These are phyloP conservation scores for Scutellaria barbata DNA, from an alignment of 257 asterid genomes.

Conservation along the genomic window DNA sequence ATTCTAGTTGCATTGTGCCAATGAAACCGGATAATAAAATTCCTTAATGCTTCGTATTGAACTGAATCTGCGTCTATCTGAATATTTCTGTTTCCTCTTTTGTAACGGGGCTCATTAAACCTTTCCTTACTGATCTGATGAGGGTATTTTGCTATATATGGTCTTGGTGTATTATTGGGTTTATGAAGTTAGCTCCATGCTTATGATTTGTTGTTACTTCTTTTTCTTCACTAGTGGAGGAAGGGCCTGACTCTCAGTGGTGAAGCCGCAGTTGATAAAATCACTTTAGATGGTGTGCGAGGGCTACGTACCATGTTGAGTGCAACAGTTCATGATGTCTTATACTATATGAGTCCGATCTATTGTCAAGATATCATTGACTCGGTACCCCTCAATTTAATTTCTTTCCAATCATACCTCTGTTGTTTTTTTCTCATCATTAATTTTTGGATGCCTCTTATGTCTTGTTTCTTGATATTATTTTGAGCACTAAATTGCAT, in stretches of 20 bases:
- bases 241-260: constrained; percentile 89
- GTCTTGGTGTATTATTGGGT: neutral
- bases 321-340: constrained; percentile 97
- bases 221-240: constrained; percentile 77
- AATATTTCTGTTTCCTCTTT: too few species aligned
- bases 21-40: too few species aligned
- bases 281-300: constrained; percentile 93
- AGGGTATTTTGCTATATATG: neutral
- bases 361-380: constrained; percentile 93
- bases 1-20: neutral
- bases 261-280: constrained; percentile 87
- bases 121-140: too few species aligned
- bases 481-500: constrained; percentile 22
- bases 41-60: too few species aligned
- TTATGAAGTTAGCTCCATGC: neutral
- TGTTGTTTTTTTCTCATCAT: neutral
- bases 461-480: constrained; percentile 8
- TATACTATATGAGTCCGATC: constrained; percentile 98
- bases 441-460: neutral
- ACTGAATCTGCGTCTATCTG: too few species aligned
- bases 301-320: constrained; percentile 90
- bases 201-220: constrained; percentile 25
- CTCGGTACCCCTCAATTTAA: constrained; percentile 60
- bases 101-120: too few species aligned
- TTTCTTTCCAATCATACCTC: constrained; percentile 13